Evolutionary conservation across 2,329 filamentous ascomycete genomes (phyloP).

Genomic region (Colletotrichum trifolii): DNA sequence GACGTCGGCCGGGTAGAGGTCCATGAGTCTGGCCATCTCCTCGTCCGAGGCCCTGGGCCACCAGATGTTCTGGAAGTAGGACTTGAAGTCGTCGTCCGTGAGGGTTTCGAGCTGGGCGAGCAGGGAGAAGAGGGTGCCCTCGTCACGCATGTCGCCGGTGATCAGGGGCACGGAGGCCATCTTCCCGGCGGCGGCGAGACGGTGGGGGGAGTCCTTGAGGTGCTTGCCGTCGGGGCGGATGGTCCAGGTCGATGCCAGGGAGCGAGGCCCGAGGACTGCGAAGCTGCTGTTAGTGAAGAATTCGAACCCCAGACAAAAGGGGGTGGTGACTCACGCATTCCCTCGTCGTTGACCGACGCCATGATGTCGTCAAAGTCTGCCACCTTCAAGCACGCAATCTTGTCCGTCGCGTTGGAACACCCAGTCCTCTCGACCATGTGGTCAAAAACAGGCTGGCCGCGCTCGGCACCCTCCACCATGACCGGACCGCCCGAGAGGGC

Average conservation of each 20-base stretch:
- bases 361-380: slow-evolving; percentile 22
- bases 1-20: slow-evolving; percentile 53
- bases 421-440: slow-evolving; percentile 14
- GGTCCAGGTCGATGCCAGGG: slow-evolving; percentile 12
- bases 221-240: slow-evolving; percentile 16
- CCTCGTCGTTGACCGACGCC: slow-evolving; percentile 20
- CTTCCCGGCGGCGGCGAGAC: slow-evolving; percentile 12
- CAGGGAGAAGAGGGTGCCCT: slow-evolving; percentile 72
- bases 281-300: not conserved
- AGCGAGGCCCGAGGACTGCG: slow-evolving; percentile 11
- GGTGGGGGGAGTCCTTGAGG: slow-evolving; percentile 16
- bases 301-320: not conserved
- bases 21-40: slow-evolving; percentile 16
- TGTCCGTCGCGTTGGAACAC: slow-evolving; percentile 1
- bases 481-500: slow-evolving; percentile 60
- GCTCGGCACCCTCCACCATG: slow-evolving; percentile 20
- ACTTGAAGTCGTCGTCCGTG: not conserved
- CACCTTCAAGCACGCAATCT: slow-evolving; percentile 22
- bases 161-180: slow-evolving; percentile 65
- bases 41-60: slow-evolving; percentile 8
- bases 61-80: slow-evolving; percentile 10
- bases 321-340: slow-evolving; percentile 7
- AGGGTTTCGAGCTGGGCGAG: slow-evolving; percentile 17
- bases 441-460: slow-evolving; percentile 9
- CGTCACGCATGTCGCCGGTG: slow-evolving; percentile 72